Conservation (phyloP, 805 yeast genomes). For the Tanozyma kutaoensis region DNA sequence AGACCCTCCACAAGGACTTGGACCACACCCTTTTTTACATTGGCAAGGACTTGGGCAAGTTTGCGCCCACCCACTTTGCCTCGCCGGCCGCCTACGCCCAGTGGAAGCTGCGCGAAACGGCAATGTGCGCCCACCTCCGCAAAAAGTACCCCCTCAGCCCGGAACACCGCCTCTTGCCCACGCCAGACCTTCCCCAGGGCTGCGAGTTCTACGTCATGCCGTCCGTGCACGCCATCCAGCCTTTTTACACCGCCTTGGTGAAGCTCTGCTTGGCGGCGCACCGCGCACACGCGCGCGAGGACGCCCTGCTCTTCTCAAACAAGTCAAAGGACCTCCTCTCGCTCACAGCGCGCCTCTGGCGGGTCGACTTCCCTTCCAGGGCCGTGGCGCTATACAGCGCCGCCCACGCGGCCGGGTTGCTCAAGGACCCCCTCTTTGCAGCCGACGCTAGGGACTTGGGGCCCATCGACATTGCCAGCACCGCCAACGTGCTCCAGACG, state of each 20-base stretch:
- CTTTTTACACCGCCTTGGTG: conserved; percentile 25
- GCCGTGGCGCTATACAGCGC: conserved; percentile 40
- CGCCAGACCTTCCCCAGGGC: conserved; percentile 19
- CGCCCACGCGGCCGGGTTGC: conserved; percentile 17
- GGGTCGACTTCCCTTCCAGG: conserved; percentile 36
- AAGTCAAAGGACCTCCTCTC: conserved; percentile 27
- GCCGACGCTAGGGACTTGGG: conserved; percentile 11
- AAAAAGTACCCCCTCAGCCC: conserved; percentile 21
- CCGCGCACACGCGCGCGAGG: conserved; percentile 4
- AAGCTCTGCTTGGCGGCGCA: conserved; percentile 24
- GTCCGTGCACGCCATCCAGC: conserved; percentile 17
- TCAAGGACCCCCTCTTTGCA: conserved; percentile 14
- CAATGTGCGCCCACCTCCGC: conserved; percentile 9
- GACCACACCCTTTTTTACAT: conserved; percentile 18
- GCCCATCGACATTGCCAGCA: conserved; percentile 15
- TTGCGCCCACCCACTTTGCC: conserved; percentile 10
- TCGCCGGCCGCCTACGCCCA: conserved; percentile 9
- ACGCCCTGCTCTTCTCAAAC: conserved; percentile 19
- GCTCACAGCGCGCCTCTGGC: conserved; percentile 43
- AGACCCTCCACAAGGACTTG: conserved; percentile 23
- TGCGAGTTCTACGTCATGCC: conserved; percentile 26
- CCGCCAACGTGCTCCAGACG: conserved; percentile 13
- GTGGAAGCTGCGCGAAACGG: conserved; percentile 21
- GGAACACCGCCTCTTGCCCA: conserved; percentile 13
- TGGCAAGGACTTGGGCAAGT: conserved; percentile 30